Evolutionary conservation across 1,284 basidiomycete genomes (phyloP), one percentile per base, ranked within the genome.

Genomic region (Malassezia yamatoensis): DNA sequence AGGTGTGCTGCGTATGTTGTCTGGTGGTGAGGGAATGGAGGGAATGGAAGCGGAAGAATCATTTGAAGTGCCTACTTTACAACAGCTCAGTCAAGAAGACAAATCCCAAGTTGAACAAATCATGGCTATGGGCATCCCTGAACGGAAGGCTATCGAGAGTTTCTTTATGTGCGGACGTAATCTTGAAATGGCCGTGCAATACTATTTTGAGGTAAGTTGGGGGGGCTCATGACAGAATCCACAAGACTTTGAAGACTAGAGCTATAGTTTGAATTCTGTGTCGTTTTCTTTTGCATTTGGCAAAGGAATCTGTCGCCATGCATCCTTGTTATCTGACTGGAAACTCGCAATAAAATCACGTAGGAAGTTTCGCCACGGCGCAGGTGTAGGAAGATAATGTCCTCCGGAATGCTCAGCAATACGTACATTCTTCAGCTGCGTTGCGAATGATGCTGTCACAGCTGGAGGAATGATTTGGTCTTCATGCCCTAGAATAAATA

Each of bases 161-260:
- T 74, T 65, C 53, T 66, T 74, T 8, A 72, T 73, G 68, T 74
- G 72, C 45, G 72, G 68, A 18, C 61, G 66, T 42, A 74, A 74
- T 47, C 61, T 73, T 41, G 72, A 74, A 52, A 70, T 74, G 68
- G 71, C 71, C 5, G 65, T 74, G 16, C 70, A 72, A 59, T 74
- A 72, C 52, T 74, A 74, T 51, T 74, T 71, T 54, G 71, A 71
- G 43, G 60, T 61, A 41, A 29, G 60, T 51, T 33, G 24, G 12
- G 29, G 8, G 6, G 32, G 2, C 46, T 54, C 8, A 54, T 48
- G 24, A 34, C 10, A 56, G 48, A 60, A 60, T 49, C 54, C 54
- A 13, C 43, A 48, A 15, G 58, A 60, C 54, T 60, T 53, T 49
- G 51, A 59, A 40, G 57, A 58, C 46, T 58, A 53, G 32, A 15